Conservation (phyloP, 192 early-diverging fungal genomes). For the Backusella parvicylindrica region DNA sequence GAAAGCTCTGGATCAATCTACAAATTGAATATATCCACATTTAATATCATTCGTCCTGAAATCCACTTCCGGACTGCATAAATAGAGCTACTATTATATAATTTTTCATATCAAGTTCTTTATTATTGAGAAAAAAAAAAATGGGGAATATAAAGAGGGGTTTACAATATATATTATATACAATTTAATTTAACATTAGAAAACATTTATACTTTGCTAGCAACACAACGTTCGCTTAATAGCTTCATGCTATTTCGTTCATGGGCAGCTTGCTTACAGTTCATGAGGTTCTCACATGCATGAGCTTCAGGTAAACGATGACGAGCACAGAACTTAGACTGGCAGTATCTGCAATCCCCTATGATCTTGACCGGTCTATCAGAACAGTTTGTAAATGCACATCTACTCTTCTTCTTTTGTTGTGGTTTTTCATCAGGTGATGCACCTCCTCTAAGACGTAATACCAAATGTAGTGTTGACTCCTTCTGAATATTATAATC, state of each 20-base stretch:
- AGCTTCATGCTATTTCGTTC: slow-evolving; percentile 56
- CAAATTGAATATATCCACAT: background rate
- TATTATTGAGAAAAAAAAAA: background rate
- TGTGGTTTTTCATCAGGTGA: background rate
- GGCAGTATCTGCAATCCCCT: slow-evolving; percentile 66
- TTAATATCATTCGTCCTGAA: background rate
- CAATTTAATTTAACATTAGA: background rate
- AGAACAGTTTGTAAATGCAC: slow-evolving; percentile 42
- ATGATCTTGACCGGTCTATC: slow-evolving; percentile 65
- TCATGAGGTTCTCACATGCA: slow-evolving; percentile 61
- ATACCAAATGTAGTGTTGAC: slow-evolving; percentile 95
- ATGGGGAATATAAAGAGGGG: background rate
- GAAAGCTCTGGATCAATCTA: background rate
- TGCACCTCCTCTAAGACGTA: slow-evolving; percentile 89
- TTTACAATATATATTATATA: background rate
- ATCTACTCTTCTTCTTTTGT: slow-evolving; percentile 25
- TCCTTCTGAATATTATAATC: slow-evolving; percentile 99
- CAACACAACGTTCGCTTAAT: slow-evolving; percentile 66
- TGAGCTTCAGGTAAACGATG: slow-evolving; percentile 77
- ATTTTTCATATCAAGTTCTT: background rate
- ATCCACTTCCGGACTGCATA: background rate
- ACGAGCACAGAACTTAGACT: slow-evolving; percentile 56
- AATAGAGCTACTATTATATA: background rate
- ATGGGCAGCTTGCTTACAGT: slow-evolving; percentile 55
- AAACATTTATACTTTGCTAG: slow-evolving; percentile 56